Evolutionary conservation across 2,329 filamentous ascomycete genomes (phyloP), one percentile per base, ranked within the genome.

Genomic region (Leptographium procerum): DNA sequence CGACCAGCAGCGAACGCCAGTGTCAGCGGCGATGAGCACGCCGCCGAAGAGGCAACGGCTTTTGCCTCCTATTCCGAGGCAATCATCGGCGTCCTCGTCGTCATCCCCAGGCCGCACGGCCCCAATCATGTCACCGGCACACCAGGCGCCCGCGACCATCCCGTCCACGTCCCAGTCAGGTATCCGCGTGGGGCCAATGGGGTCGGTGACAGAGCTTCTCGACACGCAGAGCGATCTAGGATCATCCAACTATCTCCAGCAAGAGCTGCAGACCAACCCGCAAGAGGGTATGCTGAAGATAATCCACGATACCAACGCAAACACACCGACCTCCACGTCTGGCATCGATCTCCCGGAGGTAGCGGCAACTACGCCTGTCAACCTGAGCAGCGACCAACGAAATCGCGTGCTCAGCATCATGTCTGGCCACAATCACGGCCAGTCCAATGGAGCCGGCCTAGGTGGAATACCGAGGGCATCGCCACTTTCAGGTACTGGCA

Each of bases 281-380:
- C 81, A 81, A 58, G 80, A 83, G 65, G 77, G 77, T 55, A 84
- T 85, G 77, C 83, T 86, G 78, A 82, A 78, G 65, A 77, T 86
- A 34, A 85, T 86, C 68, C 80, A 84, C 59, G 81, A 83, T 61
- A 80, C 83, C 61, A 85, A 85, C 62, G 81, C 81, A 24, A 75
- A 70, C 61, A 81, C 75, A 63, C 59, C 63, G 4, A 66, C 65
- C 62, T 69, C 70, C 4, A 69, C 71, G 1, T 45, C 56, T 2
- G 72, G 75, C 52, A 69, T 81, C 56, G 75, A 83, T 61, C 73
- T 85, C 19, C 77, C 81, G 8, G 77, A 82, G 57, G 75, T 84
- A 13, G 81, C 82, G 6, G 77, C 78, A 33, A 79, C 78, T 55
- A 77, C 80, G 0, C 73, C 80, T 4, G 74, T 77, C n/a, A 79